A percentile compares a stretch with the other conserved stretches of the same genome.
These are phyloP conservation scores for Cytospora piceae DNA, from an alignment of 2,329 filamentous ascomycete species.

Conservation along the genomic window DNA sequence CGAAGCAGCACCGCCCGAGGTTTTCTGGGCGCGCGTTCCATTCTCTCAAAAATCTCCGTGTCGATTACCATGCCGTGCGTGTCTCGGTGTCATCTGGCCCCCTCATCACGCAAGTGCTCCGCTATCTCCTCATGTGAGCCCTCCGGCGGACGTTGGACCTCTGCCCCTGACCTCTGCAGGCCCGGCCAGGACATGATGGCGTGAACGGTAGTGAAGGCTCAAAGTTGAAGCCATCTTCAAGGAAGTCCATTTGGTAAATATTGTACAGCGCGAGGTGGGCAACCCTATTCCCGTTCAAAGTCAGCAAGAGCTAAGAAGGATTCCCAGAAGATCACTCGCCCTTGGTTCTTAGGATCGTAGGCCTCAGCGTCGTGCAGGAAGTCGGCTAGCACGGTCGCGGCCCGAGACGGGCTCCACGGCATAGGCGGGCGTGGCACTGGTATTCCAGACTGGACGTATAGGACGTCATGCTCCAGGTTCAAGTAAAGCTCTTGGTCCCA, in stretches of 20 bases:
- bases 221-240: too few relatives aligned
- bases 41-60: neutral
- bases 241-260: neutral
- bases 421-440: too few relatives aligned
- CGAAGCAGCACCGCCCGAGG: neutral
- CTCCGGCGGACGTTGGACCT: too few relatives aligned
- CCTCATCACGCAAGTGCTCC: too few relatives aligned
- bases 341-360: constrained; percentile 29
- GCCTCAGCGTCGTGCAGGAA: constrained; percentile 29
- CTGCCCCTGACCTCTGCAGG: too few relatives aligned
- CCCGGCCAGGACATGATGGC: neutral
- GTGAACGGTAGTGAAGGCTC: too few relatives aligned
- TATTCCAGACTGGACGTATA: neutral
- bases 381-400: constrained; percentile 12
- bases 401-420: too few relatives aligned
- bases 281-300: neutral
- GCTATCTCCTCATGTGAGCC: too few relatives aligned
- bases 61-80: neutral
- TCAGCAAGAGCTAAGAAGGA: neutral
- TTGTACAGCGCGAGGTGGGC: neutral
- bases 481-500: neutral
- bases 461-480: neutral
- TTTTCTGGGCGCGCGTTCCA: neutral
- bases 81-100: neutral
- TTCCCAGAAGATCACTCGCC: constrained; percentile 7